Percentiles rank a stretch among this genome's conserved stretches.
These are phyloP conservation scores for Syzygium malaccense DNA, from an alignment of 441 rosid species.

Conservation along the genomic window DNA sequence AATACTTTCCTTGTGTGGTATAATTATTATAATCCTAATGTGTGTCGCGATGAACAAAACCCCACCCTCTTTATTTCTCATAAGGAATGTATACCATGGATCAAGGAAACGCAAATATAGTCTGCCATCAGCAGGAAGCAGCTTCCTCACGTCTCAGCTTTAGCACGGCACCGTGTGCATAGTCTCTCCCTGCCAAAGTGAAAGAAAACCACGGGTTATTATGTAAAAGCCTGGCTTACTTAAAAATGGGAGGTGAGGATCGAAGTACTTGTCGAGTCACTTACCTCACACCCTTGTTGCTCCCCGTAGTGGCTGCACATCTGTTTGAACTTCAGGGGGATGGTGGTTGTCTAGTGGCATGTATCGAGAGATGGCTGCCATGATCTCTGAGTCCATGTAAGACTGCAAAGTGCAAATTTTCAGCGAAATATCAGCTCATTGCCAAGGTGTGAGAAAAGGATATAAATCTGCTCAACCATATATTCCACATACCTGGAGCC, in stretches of 20 bases:
- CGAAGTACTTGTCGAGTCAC: not conserved
- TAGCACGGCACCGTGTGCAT: not conserved
- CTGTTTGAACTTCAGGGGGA: conserved; percentile 38
- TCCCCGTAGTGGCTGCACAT: conserved; percentile 47
- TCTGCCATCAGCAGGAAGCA: not conserved
- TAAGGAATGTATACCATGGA: not conserved
- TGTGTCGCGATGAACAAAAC: not conserved
- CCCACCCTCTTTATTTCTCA: not conserved
- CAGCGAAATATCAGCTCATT: not conserved
- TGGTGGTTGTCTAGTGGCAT: conserved; percentile 89
- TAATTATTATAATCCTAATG: not conserved
- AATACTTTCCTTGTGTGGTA: not conserved
- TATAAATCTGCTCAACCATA: not conserved
- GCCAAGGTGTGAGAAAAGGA: not conserved
- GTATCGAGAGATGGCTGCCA: conserved; percentile 93
- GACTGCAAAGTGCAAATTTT: conserved; percentile 38
- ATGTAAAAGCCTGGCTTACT: not conserved
- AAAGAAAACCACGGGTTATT: not conserved
- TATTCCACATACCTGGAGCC: conserved; percentile 64
- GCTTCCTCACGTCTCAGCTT: not conserved
- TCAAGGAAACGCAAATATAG: not conserved
- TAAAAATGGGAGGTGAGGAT: not conserved
- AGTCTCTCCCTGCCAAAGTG: not conserved
- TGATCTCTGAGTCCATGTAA: conserved; percentile 96
- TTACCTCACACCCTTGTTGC: conserved; percentile 5